phyloP scores from a whole-genome alignment of 2,329 filamentous ascomycete genomes.

The Claviceps sp. region DNA sequence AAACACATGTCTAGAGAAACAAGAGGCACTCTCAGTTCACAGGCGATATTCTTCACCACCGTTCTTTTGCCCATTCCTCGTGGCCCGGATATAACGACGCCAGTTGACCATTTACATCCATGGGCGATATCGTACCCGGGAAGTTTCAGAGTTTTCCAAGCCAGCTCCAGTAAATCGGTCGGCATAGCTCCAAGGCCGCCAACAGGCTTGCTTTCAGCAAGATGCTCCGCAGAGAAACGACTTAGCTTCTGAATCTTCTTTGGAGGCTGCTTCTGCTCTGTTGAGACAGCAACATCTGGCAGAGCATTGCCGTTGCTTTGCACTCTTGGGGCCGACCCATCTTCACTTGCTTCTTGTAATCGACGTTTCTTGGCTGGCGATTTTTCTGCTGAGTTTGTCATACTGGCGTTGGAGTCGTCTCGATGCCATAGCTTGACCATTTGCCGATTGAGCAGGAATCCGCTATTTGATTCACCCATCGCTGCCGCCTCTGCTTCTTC shows the following conservation, averaged over 20 bases:
- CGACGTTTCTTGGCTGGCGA: slow-evolving; percentile 21
- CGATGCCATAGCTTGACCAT: slow-evolving; percentile 28
- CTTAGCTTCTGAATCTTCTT: slow-evolving; percentile 19
- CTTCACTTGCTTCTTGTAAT: slow-evolving; percentile 16
- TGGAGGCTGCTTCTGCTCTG: slow-evolving; percentile 13
- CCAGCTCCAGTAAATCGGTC: slow-evolving; percentile 10
- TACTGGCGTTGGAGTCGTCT: slow-evolving; percentile 5
- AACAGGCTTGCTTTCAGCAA: slow-evolving; percentile 10
- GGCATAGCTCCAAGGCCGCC: slow-evolving; percentile 18
- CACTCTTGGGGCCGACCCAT: slow-evolving; percentile 7
- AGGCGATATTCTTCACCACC: slow-evolving; percentile 60
- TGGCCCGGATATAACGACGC: slow-evolving; percentile 65
- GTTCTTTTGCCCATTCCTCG: slow-evolving; percentile 72
- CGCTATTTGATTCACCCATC: slow-evolving; percentile 18
- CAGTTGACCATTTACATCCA: slow-evolving; percentile 18
- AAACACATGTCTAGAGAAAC: slow-evolving; percentile 37
- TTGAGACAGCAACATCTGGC: slow-evolving; percentile 1
- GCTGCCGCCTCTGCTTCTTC: slow-evolving; percentile 28
- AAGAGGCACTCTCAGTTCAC: slow-evolving; percentile 58
- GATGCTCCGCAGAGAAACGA: slow-evolving; percentile 19
- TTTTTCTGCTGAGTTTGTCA: slow-evolving; percentile 10
- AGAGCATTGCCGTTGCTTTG: background rate
- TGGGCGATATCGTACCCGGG: slow-evolving; percentile 10
- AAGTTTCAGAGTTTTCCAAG: slow-evolving; percentile 9
- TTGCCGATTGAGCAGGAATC: slow-evolving; percentile 28